Percentiles rank a stretch among this genome's conserved stretches.
phyloP scores from a whole-genome alignment of 2,329 filamentous ascomycete genomes.

The Capronia americana region DNA sequence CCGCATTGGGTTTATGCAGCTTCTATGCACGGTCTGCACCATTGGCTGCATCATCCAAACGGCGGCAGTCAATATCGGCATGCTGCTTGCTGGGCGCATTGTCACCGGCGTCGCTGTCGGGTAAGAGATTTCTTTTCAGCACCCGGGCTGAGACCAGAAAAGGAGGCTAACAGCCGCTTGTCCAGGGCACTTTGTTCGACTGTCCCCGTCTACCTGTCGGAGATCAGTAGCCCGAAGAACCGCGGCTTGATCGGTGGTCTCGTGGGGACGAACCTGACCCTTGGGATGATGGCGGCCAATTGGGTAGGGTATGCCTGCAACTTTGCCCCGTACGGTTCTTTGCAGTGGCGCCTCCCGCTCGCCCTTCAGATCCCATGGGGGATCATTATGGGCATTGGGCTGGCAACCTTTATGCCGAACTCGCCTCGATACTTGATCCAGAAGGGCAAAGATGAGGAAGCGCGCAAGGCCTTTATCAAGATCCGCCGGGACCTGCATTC shows the following conservation, averaged over 20 bases:
- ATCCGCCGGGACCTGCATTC: conserved; percentile 80
- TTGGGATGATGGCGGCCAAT: conserved; percentile 76
- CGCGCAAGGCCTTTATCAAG: conserved; percentile 66
- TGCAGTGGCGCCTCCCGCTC: conserved; percentile 81
- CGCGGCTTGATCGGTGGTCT: conserved; percentile 79
- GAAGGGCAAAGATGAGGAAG: conserved; percentile 71
- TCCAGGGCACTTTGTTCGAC: conserved; percentile 22
- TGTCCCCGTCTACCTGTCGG: conserved; percentile 36
- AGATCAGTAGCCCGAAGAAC: conserved; percentile 62
- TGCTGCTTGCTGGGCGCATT: conserved; percentile 74
- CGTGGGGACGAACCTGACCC: conserved; percentile 82
- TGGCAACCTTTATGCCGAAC: conserved; percentile 78
- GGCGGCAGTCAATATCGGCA: conserved; percentile 59
- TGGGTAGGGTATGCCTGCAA: conserved; percentile 75
- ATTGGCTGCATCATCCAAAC: conserved; percentile 72
- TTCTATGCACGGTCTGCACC: conserved; percentile 72
- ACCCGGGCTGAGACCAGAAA: too few species aligned
- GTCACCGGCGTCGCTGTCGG: conserved; percentile 78
- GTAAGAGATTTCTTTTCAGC: conserved; percentile 59
- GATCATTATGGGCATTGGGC: conserved; percentile 70
- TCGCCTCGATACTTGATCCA: conserved; percentile 85
- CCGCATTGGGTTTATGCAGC: conserved; percentile 54
- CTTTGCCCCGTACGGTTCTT: conserved; percentile 65
- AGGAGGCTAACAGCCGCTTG: too few species aligned
- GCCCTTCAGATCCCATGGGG: conserved; percentile 81